Base-by-base conservation (phyloP, 176 grass and related monocot genomes). In the Musa troglodytarum region DNA sequence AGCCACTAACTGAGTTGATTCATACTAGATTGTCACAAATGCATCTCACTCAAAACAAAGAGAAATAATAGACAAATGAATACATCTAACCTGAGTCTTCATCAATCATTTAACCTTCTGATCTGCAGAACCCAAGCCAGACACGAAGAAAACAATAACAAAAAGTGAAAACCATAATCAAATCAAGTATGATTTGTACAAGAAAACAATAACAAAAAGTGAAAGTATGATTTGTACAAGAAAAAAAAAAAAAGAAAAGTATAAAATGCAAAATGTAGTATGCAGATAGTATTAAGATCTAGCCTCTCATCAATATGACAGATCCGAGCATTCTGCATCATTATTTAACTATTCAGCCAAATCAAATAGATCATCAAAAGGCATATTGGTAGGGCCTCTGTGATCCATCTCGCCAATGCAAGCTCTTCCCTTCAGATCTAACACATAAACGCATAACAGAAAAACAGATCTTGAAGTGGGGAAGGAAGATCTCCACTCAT, bases 341-440 rank as follows among this genome's bases (percentile, higher is more conserved):
- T 43, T 43, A 6, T 17, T 24, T 3, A 65, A 26, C 11, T 65
- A 26, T 26, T 26, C 23, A 65, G 63, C 17, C 20, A 63, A 63
- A 65, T 43, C 34, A 43, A 65, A 20, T 65, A 65, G 63, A 65
- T 26, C 63, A 65, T 65, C 22, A 65, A 11, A 65, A 65, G 62
- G 59, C 59, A 63, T 63, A 22, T 10, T n/a, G 34, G 34, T 19
- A 63, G 61, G 61, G 19, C 61, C 61, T 63, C 9, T 23, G 26
- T 26, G 22, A 65, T 65, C 63, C 26, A 28, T 26, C 10, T 26
- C 21, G 63, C 1, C 26, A 11, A 65, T 26, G 5, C 63, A 65
- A 65, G 10, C 14, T 26, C 21, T 24, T 13, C 22, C 8, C 9
- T 65, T 25, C 21, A 2, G 1, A 65, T 26, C 23, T 65, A 26